Evolutionary conservation across 192 early-diverging fungal species (phyloP), one percentile per base, ranked within the genome.

Genomic region (Chytriomyces hyalinus): DNA sequence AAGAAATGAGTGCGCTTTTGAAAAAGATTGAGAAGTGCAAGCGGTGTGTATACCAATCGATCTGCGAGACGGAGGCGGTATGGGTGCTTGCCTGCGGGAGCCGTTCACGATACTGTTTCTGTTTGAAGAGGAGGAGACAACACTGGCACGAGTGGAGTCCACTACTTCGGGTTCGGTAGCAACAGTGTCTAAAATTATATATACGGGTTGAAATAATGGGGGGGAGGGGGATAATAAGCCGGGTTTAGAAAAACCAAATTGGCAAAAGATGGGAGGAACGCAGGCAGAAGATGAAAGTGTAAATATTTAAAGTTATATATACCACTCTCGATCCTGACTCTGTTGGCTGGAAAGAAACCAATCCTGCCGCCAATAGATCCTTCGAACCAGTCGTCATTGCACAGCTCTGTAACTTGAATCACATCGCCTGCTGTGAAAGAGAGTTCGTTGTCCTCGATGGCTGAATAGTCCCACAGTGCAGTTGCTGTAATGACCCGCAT

Each of bases 321-420:
- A 60, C 17, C 57, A 13, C 53, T 13, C 15, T 57, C 20, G 15
- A 84, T 67, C 51, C 61, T 36, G 9, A 89, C 83, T 24, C 84
- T 60, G 67, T 88, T 85, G 20, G 87, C 87, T 46, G 87, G 87
- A 61, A 89, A 89, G 63, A 77, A 89, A 24, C 85, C 87, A 13
- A 26, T 28, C 6, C 24, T 49, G 7, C 61, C 61, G 59, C 66
- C 13, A 44, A 84, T 15, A 20, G 24, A 75, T 17, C 85, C 87
- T 65, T 85, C 82, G 76, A 77, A 89, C 87, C 87, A 89, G 80
- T 89, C 87, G 44, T 80, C 65, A 76, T 88, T 88, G 67, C 85
- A 88, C 15, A 81, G 69, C 10, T 87, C 87, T 10, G 82, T 36
- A 15, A 87, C 62, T 13, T 70, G 49, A 44, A 89, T 74, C 43